Percentiles rank a stretch among this genome's conserved stretches.
These are phyloP conservation scores for Solanum sejunctum DNA, from an alignment of 257 asterid genomes.

Conservation along the genomic window DNA sequence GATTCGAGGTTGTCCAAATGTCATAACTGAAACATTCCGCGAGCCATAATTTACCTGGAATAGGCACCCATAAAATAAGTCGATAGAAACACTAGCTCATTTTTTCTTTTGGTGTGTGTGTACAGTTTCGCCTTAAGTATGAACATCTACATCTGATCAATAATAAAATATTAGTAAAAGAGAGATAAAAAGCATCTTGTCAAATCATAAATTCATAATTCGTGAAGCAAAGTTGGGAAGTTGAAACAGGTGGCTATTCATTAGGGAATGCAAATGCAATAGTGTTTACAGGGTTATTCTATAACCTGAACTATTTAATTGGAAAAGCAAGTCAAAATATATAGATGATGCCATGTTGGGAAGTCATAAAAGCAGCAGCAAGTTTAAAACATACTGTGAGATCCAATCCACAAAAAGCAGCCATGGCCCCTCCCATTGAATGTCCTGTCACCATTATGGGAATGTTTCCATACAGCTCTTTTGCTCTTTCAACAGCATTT, in stretches of 20 bases:
- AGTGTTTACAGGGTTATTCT: background rate
- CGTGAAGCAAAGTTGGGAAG: background rate
- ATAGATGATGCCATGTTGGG: background rate
- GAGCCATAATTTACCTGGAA: constrained; percentile 54
- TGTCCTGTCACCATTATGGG: constrained; percentile 79
- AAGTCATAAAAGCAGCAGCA: background rate
- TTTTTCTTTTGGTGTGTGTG: background rate
- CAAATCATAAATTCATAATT: background rate
- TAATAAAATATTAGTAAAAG: background rate
- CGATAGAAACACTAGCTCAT: background rate
- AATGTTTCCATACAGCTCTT: constrained; percentile 50
- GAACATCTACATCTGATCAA: background rate
- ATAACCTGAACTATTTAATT: background rate
- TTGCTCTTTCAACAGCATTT: constrained; percentile 45
- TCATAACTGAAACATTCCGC: constrained; percentile 66
- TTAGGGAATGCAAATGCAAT: background rate
- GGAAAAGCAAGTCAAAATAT: background rate
- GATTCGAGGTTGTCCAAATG: constrained; percentile 96
- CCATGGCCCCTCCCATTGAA: constrained; percentile 99
- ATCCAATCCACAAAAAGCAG: constrained; percentile 89
- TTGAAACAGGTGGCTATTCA: background rate
- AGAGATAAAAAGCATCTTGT: background rate
- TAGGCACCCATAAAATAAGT: background rate
- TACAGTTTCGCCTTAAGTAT: background rate
- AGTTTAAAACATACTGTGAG: constrained; percentile 35